These are phyloP conservation scores for Hirschfeldia incana DNA, from an alignment of 345 rosid species.

Conservation along the genomic window DNA sequence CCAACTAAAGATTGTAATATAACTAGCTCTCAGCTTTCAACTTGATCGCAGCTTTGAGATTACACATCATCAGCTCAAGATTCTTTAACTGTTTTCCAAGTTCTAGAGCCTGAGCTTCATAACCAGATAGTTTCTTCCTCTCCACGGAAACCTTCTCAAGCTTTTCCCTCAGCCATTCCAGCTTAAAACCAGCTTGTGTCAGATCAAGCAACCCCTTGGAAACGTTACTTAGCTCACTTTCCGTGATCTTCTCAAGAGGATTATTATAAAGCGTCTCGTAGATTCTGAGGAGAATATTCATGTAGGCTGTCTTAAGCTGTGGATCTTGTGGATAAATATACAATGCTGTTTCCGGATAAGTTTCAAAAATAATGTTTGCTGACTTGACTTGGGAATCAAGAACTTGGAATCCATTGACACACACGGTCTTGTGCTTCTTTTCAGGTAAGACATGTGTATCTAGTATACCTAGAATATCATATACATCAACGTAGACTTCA, in stretches of 20 bases:
- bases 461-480: not conserved
- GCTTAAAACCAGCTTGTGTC: constrained; percentile 3
- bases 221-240: not conserved
- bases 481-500: not conserved
- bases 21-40: not conserved
- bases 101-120: not conserved
- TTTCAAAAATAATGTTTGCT: not conserved
- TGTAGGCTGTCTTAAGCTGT: constrained; percentile 15
- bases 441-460: not conserved
- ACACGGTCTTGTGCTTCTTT: not conserved
- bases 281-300: constrained; percentile 1
- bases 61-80: not conserved
- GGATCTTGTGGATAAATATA: constrained; percentile 8
- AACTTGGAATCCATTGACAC: constrained; percentile 13
- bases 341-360: constrained; percentile 6
- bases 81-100: not conserved
- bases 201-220: not conserved
- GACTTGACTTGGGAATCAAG: constrained; percentile 3
- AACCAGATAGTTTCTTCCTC: constrained; percentile 1
- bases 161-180: constrained; percentile 11
- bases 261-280: constrained; percentile 1
- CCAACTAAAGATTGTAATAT: not conserved
- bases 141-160: constrained; percentile 9
- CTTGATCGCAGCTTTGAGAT: not conserved
- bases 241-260: not conserved